Evolutionary conservation across 441 rosid genomes (phyloP).

Genomic region (Gossypium schwendimanii): DNA sequence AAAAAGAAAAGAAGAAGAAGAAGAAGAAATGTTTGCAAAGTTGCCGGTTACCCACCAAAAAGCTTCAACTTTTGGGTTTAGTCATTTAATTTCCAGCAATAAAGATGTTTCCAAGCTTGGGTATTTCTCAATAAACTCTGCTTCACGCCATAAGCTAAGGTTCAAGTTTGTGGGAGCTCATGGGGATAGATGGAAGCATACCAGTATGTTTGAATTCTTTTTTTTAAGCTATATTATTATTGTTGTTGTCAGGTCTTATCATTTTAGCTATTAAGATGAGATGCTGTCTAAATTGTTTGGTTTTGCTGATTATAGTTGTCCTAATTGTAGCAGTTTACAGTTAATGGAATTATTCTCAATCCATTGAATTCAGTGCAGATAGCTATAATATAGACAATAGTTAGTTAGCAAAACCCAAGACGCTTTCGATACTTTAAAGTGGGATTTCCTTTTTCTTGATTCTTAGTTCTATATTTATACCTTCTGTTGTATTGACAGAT

Average conservation of each 20-base stretch:
- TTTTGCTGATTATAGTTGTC: not conserved
- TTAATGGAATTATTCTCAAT: not conserved
- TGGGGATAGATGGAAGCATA: constrained; percentile 64
- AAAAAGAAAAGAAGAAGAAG: not conserved
- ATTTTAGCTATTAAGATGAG: not conserved
- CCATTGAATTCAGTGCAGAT: not conserved
- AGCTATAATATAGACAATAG: not conserved
- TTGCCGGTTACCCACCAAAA: constrained; percentile 19
- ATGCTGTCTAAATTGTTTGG: not conserved
- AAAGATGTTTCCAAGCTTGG: constrained; percentile 23
- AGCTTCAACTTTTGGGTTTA: constrained; percentile 15
- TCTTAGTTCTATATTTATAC: constrained; percentile 16
- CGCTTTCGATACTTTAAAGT: not conserved
- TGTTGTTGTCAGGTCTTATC: not conserved
- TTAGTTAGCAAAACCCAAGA: not conserved
- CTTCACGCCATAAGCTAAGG: constrained; percentile 33
- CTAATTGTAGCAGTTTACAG: not conserved
- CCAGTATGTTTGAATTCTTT: constrained; percentile 36
- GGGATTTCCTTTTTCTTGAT: not conserved
- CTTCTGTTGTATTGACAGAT: constrained; percentile 32
- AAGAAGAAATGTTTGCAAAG: constrained; percentile 24
- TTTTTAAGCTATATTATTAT: not conserved
- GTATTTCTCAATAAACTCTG: constrained; percentile 18
- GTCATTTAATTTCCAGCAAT: constrained; percentile 18
- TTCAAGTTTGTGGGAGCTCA: constrained; percentile 48